Evolutionary conservation across 192 early-diverging fungal species (phyloP).

Genomic region (Entomortierella parvispora): DNA sequence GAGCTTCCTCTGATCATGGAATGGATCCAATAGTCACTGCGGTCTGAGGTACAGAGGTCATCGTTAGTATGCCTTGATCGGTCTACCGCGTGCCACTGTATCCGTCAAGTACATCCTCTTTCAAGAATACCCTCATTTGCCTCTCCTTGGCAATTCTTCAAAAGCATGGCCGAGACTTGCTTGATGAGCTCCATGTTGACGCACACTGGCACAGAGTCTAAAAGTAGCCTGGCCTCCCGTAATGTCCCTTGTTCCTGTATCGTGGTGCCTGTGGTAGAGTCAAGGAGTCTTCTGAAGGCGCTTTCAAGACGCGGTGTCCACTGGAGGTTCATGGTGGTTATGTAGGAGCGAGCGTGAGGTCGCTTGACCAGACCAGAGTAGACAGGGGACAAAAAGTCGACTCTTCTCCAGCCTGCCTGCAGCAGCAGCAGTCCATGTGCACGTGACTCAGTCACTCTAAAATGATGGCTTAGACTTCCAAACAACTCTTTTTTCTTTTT

Average conservation of each 20-base stretch:
- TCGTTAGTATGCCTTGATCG: no score
- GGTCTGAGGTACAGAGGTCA: background rate
- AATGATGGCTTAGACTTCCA: no score
- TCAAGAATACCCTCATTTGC: background rate
- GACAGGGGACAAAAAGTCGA: no score
- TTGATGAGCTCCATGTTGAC: conserved; percentile 34
- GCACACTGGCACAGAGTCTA: background rate
- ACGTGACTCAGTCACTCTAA: no score
- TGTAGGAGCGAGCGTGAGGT: no score
- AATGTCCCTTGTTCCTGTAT: conserved; percentile 7
- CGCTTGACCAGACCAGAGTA: no score
- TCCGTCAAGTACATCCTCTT: background rate
- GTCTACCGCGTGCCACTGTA: background rate
- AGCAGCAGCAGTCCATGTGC: no score
- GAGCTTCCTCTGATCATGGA: conserved; percentile 35
- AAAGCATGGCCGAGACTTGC: conserved; percentile 24
- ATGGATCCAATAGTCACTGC: conserved; percentile 37
- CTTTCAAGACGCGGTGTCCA: conserved; percentile 47
- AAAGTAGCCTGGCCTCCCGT: conserved; percentile 11
- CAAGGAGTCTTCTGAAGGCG: conserved; percentile 28
- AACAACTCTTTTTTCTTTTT: no score
- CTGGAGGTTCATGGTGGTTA: conserved; percentile 28
- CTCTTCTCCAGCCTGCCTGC: no score
- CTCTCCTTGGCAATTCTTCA: conserved; percentile 6
- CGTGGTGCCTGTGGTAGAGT: background rate